Base-by-base conservation (phyloP, 2,329 filamentous ascomycete species). In the Xylariaceae sp. region DNA sequence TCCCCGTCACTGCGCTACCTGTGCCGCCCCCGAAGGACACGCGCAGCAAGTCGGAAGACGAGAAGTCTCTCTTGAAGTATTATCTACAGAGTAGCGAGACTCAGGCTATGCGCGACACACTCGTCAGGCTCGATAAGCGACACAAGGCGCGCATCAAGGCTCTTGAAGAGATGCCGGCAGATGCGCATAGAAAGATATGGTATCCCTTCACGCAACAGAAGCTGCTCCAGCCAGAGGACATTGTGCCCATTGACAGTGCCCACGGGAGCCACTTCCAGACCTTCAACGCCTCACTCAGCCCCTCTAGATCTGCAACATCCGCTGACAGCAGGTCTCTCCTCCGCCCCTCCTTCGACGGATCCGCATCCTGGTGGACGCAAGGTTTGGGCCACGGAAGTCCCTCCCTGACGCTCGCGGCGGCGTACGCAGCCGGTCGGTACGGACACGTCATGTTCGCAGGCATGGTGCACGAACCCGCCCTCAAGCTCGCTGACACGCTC, bases 361-460 rank as follows among this genome's bases (percentile, higher is more conserved):
- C 86, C 1, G 86, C 86, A 1, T 90, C 85, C 0, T 94, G 88
- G 87, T 94, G 88, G 87, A 94, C 87, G 0, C 88, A 94, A 61
- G 87, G 87, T 2, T 71, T 94, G 0, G 87, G 88, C 1, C 88
- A 94, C 49, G 83, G 81, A 5, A 88, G 86, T 50, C 76, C 85
- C 0, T 65, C 71, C 0, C 68, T 94, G 1, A 76, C 85, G 0
- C 72, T 92, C 2, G 79, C 84, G 0, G 85, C 86, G 2, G 84
- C 87, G 0, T 82, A 92, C 54, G 86, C 88, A 0, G 85, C 87
- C 2, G 86, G 87, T 6, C 74, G 86, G 18, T 94, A 92, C 54
- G 87, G 87, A 0, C 87, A 94, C 60, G 84, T 92, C 50, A 92
- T 94, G 83, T 92, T 94, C 54, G 84, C 85, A 0, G 80, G 80